Conservation (phyloP, 2,329 filamentous ascomycete genomes). For the Neonectria hederae region DNA sequence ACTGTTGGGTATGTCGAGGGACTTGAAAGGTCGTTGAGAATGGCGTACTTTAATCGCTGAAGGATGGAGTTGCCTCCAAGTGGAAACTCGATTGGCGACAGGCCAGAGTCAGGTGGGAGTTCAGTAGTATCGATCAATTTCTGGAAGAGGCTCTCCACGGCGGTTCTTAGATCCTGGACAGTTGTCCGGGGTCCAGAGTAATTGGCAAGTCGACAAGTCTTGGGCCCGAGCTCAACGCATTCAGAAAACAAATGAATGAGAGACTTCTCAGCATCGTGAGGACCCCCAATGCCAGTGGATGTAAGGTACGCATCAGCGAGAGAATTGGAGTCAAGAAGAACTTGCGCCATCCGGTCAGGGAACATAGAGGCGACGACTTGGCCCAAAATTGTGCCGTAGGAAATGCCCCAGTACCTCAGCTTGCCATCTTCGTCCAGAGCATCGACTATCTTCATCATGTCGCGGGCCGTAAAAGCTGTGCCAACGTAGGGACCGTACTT, state of each 20-base stretch:
- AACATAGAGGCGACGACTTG: constrained; percentile 35
- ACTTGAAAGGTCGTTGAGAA: neutral
- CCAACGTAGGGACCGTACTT: constrained; percentile 41
- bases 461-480: constrained; percentile 49
- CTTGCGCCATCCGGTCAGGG: constrained; percentile 29
- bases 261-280: constrained; percentile 13
- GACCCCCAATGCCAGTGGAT: neutral
- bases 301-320: constrained; percentile 25
- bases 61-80: constrained; percentile 8
- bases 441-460: constrained; percentile 52
- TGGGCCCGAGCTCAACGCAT: constrained; percentile 4
- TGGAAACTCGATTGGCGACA: neutral
- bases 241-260: constrained; percentile 10
- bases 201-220: constrained; percentile 5
- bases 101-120: neutral
- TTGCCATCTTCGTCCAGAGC: constrained; percentile 46
- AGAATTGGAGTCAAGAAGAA: constrained; percentile 32
- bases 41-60: neutral
- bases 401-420: constrained; percentile 47
- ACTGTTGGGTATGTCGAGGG: neutral
- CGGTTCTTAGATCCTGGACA: neutral
- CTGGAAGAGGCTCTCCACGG: neutral
- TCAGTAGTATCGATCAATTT: neutral
- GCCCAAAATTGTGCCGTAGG: constrained; percentile 36
- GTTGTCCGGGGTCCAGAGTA: constrained; percentile 13